These are phyloP conservation scores for Backusella parvicylindrica DNA, from an alignment of 192 early-diverging fungal species.

Conservation along the genomic window DNA sequence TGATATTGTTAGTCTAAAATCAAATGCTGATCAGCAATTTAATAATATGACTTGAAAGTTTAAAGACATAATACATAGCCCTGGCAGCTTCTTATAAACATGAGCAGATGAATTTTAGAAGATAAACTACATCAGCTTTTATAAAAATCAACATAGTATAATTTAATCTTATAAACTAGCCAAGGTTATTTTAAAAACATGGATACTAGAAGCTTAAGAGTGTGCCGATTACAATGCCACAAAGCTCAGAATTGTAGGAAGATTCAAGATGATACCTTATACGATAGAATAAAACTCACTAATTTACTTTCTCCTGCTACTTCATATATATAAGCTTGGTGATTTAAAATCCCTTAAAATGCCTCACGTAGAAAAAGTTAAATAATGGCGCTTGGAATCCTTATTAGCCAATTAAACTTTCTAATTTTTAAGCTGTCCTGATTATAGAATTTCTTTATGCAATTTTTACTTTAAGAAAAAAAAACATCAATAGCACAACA, in stretches of 20 bases:
- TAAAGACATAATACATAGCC: not conserved
- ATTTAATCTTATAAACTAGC: not conserved
- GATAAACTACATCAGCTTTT: not conserved
- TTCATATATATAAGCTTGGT: too few relatives aligned
- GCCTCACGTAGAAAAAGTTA: too few relatives aligned
- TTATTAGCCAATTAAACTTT: too few relatives aligned
- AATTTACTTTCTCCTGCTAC: too few relatives aligned
- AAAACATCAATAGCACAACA: too few relatives aligned
- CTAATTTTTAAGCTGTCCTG: too few relatives aligned
- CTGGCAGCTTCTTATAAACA: not conserved
- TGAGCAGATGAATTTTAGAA: not conserved
- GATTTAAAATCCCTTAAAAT: too few relatives aligned
- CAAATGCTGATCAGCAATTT: not conserved
- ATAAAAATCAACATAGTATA: not conserved
- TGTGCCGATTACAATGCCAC: not conserved
- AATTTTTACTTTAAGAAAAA: too few relatives aligned
- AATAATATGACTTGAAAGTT: not conserved
- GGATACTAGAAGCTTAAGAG: not conserved
- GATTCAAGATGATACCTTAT: not conserved
- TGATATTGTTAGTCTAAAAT: not conserved
- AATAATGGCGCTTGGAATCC: too few relatives aligned
- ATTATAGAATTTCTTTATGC: too few relatives aligned
- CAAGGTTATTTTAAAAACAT: not conserved
- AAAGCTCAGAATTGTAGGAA: not conserved
- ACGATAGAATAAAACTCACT: too few relatives aligned